phyloP scores from a whole-genome alignment of 108 stramenopile genomes.

The Ochromonas danica region DNA sequence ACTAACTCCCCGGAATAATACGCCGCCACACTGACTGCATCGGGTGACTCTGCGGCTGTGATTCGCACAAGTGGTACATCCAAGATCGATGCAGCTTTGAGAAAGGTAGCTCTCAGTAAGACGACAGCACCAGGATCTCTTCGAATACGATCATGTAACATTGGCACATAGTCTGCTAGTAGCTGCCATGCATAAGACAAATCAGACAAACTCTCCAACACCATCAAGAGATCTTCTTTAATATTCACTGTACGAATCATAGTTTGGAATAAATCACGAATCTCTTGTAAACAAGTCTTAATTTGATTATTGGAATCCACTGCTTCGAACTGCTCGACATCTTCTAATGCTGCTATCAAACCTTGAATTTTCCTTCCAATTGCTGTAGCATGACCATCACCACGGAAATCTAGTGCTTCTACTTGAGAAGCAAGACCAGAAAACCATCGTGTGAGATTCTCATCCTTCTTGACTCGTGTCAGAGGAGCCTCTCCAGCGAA shows the following conservation, averaged over 20 bases:
- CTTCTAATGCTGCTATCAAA: slow-evolving; percentile 60
- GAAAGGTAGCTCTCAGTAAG: slow-evolving; percentile 61
- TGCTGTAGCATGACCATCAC: slow-evolving; percentile 56
- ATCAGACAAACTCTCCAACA: slow-evolving; percentile 58
- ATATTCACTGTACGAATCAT: slow-evolving; percentile 64
- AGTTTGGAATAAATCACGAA: slow-evolving; percentile 54
- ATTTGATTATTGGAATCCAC: slow-evolving; percentile 61
- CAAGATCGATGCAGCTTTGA: slow-evolving; percentile 63
- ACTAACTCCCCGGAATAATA: slow-evolving; percentile 65
- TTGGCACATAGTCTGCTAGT: slow-evolving; percentile 57
- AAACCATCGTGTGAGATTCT: slow-evolving; percentile 59
- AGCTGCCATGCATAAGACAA: slow-evolving; percentile 63
- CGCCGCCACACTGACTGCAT: slow-evolving; percentile 51
- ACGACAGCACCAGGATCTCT: slow-evolving; percentile 58
- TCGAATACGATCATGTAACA: slow-evolving; percentile 57
- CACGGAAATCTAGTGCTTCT: slow-evolving; percentile 45
- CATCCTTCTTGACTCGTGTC: slow-evolving; percentile 58
- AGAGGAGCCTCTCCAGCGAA: slow-evolving; percentile 61
- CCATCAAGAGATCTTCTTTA: slow-evolving; percentile 45
- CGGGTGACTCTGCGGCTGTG: slow-evolving; percentile 55
- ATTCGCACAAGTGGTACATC: slow-evolving; percentile 62
- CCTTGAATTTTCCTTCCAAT: slow-evolving; percentile 63
- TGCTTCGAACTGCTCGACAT: slow-evolving; percentile 64
- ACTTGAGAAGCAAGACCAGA: slow-evolving; percentile 54
- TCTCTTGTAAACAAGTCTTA: slow-evolving; percentile 56